Evolutionary conservation across 805 yeast species (phyloP).

Genomic region (Wickerhamiella allomyrinae): DNA sequence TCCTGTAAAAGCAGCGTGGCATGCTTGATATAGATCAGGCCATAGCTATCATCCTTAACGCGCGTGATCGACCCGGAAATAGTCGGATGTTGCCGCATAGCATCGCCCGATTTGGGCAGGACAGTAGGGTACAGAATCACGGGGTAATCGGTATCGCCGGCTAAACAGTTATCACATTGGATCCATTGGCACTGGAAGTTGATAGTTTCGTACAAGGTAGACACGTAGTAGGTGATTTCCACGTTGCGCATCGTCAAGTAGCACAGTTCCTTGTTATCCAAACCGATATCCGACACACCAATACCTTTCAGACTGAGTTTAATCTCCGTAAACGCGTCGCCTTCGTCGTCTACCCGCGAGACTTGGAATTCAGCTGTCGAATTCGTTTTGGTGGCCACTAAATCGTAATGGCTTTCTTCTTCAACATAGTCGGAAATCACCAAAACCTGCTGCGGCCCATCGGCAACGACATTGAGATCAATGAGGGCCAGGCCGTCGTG

Average conservation of each 20-base stretch:
- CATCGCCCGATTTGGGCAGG: conserved; percentile 69
- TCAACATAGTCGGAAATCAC: conserved; percentile 75
- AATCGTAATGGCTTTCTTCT: conserved; percentile 57
- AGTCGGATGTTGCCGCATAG: conserved; percentile 80
- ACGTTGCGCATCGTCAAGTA: conserved; percentile 73
- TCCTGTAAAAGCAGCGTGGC: conserved; percentile 85
- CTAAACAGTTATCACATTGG: conserved; percentile 83
- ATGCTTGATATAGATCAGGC: conserved; percentile 78
- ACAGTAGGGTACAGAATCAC: conserved; percentile 82
- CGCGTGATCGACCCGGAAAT: conserved; percentile 73
- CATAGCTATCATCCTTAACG: conserved; percentile 80
- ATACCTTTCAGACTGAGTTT: conserved; percentile 58
- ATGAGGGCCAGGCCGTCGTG: conserved; percentile 32
- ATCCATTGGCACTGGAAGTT: conserved; percentile 83
- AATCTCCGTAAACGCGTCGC: conserved; percentile 27
- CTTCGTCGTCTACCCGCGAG: conserved; percentile 11
- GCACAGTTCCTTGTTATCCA: conserved; percentile 59
- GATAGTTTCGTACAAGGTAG: conserved; percentile 68
- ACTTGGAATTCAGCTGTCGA: neutral
- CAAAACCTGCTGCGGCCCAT: conserved; percentile 85
- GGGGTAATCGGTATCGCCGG: conserved; percentile 68
- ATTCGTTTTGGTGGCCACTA: conserved; percentile 16
- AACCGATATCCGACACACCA: conserved; percentile 72
- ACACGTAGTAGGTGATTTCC: conserved; percentile 66
- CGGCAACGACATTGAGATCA: conserved; percentile 86